These are phyloP conservation scores for Ramaria sp. DNA, from an alignment of 768 basidiomycete genomes.

Conservation along the genomic window DNA sequence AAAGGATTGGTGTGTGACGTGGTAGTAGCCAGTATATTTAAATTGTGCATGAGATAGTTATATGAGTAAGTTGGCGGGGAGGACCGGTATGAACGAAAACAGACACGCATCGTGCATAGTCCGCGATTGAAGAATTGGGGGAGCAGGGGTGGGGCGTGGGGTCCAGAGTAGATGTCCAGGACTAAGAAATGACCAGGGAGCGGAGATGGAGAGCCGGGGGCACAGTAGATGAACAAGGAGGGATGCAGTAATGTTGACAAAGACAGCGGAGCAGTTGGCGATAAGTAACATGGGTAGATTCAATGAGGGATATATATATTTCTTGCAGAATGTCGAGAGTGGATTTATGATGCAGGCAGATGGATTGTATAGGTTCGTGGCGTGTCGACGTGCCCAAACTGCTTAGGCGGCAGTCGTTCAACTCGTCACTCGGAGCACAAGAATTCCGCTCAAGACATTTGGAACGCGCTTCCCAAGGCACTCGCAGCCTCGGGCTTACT, in stretches of 20 bases:
- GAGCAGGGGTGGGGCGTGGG: too few relatives aligned
- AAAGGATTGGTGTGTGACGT: not conserved
- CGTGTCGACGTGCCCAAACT: not conserved
- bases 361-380: not conserved
- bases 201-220: not conserved
- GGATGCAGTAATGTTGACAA: not conserved
- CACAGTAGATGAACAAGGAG: not conserved
- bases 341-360: not conserved
- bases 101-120: too few relatives aligned
- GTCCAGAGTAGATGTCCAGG: not conserved
- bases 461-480: conserved; percentile 62
- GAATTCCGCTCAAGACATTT: conserved; percentile 33
- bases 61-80: too few relatives aligned
- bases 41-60: too few relatives aligned
- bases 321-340: not conserved
- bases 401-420: not conserved
- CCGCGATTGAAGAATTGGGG: too few relatives aligned
- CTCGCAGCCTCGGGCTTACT: conserved; percentile 15
- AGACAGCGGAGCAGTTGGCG: conserved; percentile 1
- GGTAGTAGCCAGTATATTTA: not conserved
- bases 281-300: not conserved
- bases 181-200: not conserved
- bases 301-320: not conserved
- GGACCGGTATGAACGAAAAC: too few relatives aligned
- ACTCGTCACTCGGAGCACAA: not conserved